Evolutionary conservation across 2,329 filamentous ascomycete species (phyloP), one percentile per base, ranked within the genome.

Genomic region (Alternaria burnsii): DNA sequence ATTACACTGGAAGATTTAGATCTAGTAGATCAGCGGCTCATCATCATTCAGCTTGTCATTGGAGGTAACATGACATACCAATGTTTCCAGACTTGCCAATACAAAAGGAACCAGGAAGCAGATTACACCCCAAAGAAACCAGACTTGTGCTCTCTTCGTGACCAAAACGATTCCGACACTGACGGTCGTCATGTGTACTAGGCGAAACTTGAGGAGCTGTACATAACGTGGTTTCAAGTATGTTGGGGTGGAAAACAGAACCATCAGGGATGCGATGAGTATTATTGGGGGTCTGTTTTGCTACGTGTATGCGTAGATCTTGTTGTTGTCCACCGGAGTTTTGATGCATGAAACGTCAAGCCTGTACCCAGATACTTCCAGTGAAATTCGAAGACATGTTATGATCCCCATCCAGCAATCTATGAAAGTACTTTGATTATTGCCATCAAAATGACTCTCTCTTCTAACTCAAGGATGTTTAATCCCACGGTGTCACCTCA

Each of bases 271-370:
- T 42, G 60, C 79, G n/a, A 78, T 81, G 68, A 79, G 76, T 53
- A 83, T 82, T 0, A 71, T 81, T 9, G 78, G 59, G n/a, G 82
- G 82, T 3, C 81, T 78, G 4, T 82, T 83, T 59, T 84, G 82
- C 62, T 84, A 83, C 58, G 72, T 82, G 5, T 83, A 83, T 64
- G 62, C 69, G 14, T 74, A 63, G 34, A 2, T 26, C 8, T 9
- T 10, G 32, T 50, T 5, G 38, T 11, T 3, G 3, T 11, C 18
- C 32, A 16, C 14, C 16, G 3, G 3, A 24, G 3, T 14, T 14
- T 50, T 38, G 46, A 2, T 26, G 24, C 0, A 36, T 11, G 10
- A 14, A 24, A 26, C 7, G 6, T 48, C 3, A 26, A 24, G 1
- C 1, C 20, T 7, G 20, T 36, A 5, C 14, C 12, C 1, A 50